Base-by-base conservation (phyloP, 2,329 filamentous ascomycete genomes). In the Exophiala calicioides region DNA sequence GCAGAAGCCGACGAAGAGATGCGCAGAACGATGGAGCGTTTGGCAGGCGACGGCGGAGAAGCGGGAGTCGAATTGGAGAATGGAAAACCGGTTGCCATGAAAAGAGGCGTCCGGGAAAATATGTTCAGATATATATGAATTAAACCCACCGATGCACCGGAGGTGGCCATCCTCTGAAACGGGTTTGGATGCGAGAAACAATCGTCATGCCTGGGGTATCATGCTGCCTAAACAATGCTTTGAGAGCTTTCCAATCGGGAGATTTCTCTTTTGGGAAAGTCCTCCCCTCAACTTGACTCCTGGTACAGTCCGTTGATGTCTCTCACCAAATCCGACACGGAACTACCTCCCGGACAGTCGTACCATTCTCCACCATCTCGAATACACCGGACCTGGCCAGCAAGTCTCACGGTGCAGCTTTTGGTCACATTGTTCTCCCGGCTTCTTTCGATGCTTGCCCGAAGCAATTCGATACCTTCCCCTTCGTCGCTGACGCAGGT, bases 361-460 rank as follows among this genome's bases (percentile, higher is more conserved):
- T 59, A 85, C 80, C 40, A 88, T 80, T 56, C 73, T 72, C 45
- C 82, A 60, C 37, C 88, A 85, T 60, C 76, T 3, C 84, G 81
- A 65, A 97, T 79, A 69, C 93, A 98, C 72, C 93, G 88, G 44
- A 87, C 74, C 65, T 91, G 74, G 45, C 88, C 77, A 63, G 94
- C 77, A 37, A 98, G 70, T 38, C 91, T 80, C 43, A 93, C 79
- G 8, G 88, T 91, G 68, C 86, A 90, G 70, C 85, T 89, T 60
- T 78, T 84, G 20, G 73, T 84, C 2, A 89, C 81, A 20, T 81
- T 82, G 37, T 80, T 79, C 66, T 83, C 57, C 26, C 62, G 60
- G 60, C 76, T 68, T 65, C 84, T 81, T 24, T 79, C 71, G 10
- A 73, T 66, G 52, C 69, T 73, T 27, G 68, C 55, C 34, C 68